These are phyloP conservation scores for Naganishia antarctica DNA, from an alignment of 768 basidiomycete genomes.

Conservation along the genomic window DNA sequence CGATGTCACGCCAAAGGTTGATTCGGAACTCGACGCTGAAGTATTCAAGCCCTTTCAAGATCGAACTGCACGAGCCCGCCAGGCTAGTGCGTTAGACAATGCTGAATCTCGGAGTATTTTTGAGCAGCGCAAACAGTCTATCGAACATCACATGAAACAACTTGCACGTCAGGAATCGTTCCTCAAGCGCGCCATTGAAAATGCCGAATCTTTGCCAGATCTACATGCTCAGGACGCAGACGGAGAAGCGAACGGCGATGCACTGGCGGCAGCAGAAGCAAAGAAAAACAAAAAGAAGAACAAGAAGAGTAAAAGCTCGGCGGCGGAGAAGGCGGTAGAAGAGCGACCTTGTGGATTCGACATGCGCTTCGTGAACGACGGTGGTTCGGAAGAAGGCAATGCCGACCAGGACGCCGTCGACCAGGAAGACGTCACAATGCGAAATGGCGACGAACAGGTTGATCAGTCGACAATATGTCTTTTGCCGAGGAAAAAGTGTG, in stretches of 20 bases:
- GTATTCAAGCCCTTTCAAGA: background rate
- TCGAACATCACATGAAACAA: background rate
- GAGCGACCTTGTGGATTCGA: slow-evolving; percentile 24
- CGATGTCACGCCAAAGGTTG: background rate
- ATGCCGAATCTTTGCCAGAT: background rate
- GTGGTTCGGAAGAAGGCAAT: background rate
- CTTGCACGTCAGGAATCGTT: background rate
- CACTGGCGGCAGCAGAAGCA: background rate
- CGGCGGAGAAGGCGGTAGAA: background rate
- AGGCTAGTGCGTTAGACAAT: slow-evolving; percentile 1
- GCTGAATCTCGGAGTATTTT: slow-evolving; percentile 7
- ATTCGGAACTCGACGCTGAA: background rate
- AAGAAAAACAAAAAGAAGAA: slow-evolving; percentile 9
- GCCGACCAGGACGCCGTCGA: background rate
- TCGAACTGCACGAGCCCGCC: slow-evolving; percentile 2
- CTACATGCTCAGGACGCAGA: background rate
- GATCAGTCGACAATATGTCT: background rate
- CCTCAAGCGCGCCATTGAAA: slow-evolving; percentile 3
- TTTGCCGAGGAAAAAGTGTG: slow-evolving; percentile 9
- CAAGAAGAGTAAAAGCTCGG: background rate
- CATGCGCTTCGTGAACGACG: slow-evolving; percentile 2
- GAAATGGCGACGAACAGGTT: background rate
- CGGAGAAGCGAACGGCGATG: background rate
- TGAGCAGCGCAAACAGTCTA: background rate
- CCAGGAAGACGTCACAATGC: background rate